Base-by-base conservation (phyloP, 768 basidiomycete genomes). In the Cubamyces sp. region DNA sequence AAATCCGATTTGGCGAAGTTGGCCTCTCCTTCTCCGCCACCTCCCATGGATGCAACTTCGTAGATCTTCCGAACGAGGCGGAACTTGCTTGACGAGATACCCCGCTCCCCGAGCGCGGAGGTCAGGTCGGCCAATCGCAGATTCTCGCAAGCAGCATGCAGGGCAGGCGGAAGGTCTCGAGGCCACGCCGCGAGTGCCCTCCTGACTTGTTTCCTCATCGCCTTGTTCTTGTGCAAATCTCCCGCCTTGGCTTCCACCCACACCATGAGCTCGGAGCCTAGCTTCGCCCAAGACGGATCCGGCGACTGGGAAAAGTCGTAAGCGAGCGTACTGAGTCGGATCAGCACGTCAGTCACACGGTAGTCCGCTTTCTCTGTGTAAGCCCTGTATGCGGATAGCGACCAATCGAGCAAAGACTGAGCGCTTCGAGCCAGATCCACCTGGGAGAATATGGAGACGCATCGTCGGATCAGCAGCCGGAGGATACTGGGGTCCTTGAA, bases 331-430 rank as follows among this genome's bases (percentile, higher is more conserved):
- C 82, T 82, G 46, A 92, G 82, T n/a, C 86, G 87, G 64, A 90
- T 81, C 40, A 96, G 75, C 59, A 88, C 75, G 62, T 90, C 84
- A 15, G 89, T 79, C 51, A 94, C 78, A 11, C 80, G 77, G 40
- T 80, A 71, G 66, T 90, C 84, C 37, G 74, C 76, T 50, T 76
- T 68, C 8, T 71, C 74, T 7, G 70, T 64, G 54, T 65, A 72
- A 8, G 26, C 46, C 43, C 76, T 75, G 70, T 87, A 90, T 40
- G 77, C 69, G 15, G 75, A 74, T 64, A 95, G 86, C 3, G 83
- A 84, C 91, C 93, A 95, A 50, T 87, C 85, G 12, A 95, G 76
- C 42, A 95, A 82, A 2, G 90, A 92, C 65, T 93, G 89, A 0
- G 88, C 87, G 3, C 83, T 79, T 57, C 80, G 79, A 5, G 82